These are phyloP conservation scores for Aspergillus aculeatus DNA, from an alignment of 2,329 filamentous ascomycete genomes.

Conservation along the genomic window DNA sequence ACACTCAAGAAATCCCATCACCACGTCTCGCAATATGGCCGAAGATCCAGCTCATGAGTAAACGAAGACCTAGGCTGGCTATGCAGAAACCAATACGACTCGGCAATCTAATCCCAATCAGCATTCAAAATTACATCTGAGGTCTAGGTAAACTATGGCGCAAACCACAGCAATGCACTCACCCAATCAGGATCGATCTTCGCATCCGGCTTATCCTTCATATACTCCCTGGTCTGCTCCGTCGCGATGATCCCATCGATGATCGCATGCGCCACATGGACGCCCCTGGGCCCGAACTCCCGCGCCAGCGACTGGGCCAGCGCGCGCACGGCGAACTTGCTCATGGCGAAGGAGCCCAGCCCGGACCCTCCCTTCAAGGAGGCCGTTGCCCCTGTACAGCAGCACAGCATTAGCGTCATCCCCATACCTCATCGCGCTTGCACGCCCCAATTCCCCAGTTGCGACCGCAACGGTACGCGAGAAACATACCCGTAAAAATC, in stretches of 20 bases:
- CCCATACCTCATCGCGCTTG: no score
- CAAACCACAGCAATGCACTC: constrained; percentile 17
- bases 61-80: constrained; percentile 53
- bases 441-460: no score
- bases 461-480: no score
- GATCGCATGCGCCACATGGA: constrained; percentile 57
- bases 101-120: constrained; percentile 46
- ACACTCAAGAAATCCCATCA: background rate
- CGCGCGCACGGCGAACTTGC: constrained; percentile 55
- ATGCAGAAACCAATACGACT: constrained; percentile 57
- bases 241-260: constrained; percentile 59
- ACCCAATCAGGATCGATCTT: constrained; percentile 52
- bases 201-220: constrained; percentile 44
- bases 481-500: constrained; percentile 47
- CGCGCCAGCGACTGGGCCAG: constrained; percentile 52
- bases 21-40: constrained; percentile 29
- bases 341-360: constrained; percentile 51
- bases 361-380: constrained; percentile 52
- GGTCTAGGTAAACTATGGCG: no score
- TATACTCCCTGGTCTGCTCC: constrained; percentile 46
- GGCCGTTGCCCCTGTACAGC: constrained; percentile 47
- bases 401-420: background rate
- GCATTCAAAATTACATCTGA: no score
- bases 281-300: constrained; percentile 56
- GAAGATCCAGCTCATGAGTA: constrained; percentile 56